phyloP scores from a whole-genome alignment of 192 early-diverging fungal genomes.

The Coemansia sp. region DNA sequence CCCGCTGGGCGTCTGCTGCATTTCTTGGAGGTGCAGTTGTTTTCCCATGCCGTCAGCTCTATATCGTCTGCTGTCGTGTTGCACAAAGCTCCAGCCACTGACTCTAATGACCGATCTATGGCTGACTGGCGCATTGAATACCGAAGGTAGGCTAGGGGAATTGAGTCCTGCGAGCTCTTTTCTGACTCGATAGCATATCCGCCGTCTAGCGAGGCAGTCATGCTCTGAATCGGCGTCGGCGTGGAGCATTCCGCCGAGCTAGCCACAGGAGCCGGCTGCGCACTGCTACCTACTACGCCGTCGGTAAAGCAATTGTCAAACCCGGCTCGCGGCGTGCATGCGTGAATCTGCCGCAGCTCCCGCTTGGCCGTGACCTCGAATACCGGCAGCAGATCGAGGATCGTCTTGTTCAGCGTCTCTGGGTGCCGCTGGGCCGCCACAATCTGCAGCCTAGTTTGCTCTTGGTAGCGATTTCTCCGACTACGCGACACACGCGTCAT shows the following conservation, averaged over 20 bases:
- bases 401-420: conserved; percentile 52
- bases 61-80: conserved; percentile 9
- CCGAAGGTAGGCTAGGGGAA: conserved; percentile 3
- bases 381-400: conserved; percentile 50
- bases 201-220: not conserved
- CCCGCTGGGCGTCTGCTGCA: not conserved
- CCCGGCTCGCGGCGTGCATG: conserved; percentile 14
- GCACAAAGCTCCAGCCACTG: not conserved
- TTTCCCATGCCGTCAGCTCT: conserved; percentile 13
- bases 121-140: not conserved
- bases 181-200: conserved; percentile 37
- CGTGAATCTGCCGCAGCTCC: conserved; percentile 35
- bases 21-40: not conserved
- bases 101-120: not conserved
- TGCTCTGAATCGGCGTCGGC: not conserved
- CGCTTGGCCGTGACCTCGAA: conserved; percentile 52
- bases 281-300: not conserved
- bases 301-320: conserved; percentile 34
- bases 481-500: conserved; percentile 54
- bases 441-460: conserved; percentile 29
- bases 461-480: conserved; percentile 31
- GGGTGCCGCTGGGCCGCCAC: conserved; percentile 25
- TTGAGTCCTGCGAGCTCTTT: conserved; percentile 19
- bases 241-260: conserved; percentile 12
- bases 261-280: conserved; percentile 1